Conservation (phyloP, 495 filamentous ascomycete species). For the Penicillium samsonianum region DNA sequence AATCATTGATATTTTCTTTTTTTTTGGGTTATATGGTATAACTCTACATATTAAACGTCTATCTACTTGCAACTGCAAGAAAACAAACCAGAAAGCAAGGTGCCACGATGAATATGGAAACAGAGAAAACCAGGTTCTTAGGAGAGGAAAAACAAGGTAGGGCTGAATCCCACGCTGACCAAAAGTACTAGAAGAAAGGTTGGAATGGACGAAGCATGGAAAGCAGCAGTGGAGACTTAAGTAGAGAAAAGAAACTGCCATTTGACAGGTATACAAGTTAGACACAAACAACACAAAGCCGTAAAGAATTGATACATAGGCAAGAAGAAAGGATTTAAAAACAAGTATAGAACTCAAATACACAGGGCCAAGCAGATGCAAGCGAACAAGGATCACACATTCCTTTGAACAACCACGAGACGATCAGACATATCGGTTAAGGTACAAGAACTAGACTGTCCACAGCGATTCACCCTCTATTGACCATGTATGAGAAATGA, state of each 20-base stretch:
- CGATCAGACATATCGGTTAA: neutral
- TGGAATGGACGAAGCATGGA: too few species aligned
- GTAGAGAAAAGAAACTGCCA: neutral
- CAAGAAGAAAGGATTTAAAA: neutral
- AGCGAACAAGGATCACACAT: slow-evolving; percentile 4
- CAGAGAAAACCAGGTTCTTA: too few species aligned
- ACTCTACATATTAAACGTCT: too few species aligned
- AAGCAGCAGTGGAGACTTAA: neutral
- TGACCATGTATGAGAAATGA: slow-evolving; percentile 10
- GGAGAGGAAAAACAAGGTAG: neutral
- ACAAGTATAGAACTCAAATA: neutral
- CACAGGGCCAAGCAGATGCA: neutral
- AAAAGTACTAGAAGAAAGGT: neutral
- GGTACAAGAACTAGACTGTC: slow-evolving; percentile 5
- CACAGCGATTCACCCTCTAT: slow-evolving; percentile 6
- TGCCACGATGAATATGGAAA: too few species aligned
- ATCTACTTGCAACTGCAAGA: too few species aligned
- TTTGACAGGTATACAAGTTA: neutral
- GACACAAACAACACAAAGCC: too few species aligned
- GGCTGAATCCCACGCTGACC: neutral
- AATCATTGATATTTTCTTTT: too few species aligned
- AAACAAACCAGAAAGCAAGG: too few species aligned
- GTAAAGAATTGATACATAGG: neutral
- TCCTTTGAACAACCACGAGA: neutral
- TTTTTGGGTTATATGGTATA: too few species aligned